phyloP scores from a whole-genome alignment of 2,329 filamentous ascomycete genomes.

The Claviceps sp. region DNA sequence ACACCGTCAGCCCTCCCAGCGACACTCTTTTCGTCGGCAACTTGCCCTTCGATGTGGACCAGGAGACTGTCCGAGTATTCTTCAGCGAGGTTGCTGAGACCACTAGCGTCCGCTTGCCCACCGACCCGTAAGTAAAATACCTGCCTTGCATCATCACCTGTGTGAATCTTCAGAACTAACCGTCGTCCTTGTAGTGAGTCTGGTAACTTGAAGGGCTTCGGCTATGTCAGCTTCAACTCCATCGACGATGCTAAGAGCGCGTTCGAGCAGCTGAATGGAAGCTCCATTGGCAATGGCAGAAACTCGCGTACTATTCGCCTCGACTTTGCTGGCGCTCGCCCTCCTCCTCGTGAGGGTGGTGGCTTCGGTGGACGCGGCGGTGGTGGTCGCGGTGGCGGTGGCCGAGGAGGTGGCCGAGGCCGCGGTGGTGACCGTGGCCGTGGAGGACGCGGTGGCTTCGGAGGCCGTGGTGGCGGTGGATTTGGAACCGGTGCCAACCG shows the following conservation, averaged over 20 bases:
- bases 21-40: slow-evolving; percentile 89
- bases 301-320: slow-evolving; percentile 64
- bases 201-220: slow-evolving; percentile 81
- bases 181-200: slow-evolving; percentile 42
- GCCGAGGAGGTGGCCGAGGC: slow-evolving; percentile 27
- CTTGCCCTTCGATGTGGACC: slow-evolving; percentile 69
- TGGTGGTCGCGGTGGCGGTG: slow-evolving; percentile 34
- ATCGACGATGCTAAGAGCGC: slow-evolving; percentile 72
- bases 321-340: slow-evolving; percentile 63
- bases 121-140: slow-evolving; percentile 49
- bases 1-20: slow-evolving; percentile 64
- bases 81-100: slow-evolving; percentile 61
- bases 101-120: slow-evolving; percentile 74
- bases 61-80: slow-evolving; percentile 59
- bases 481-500: slow-evolving; percentile 37
- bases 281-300: slow-evolving; percentile 48
- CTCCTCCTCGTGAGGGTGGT: slow-evolving; percentile 43
- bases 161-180: background rate
- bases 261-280: slow-evolving; percentile 56
- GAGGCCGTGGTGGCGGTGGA: slow-evolving; percentile 32
- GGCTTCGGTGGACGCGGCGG: slow-evolving; percentile 36
- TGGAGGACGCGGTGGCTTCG: slow-evolving; percentile 31
- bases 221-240: slow-evolving; percentile 73
- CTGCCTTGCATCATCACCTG: too few species aligned
- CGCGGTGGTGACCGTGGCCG: slow-evolving; percentile 21